phyloP scores from a whole-genome alignment of 2,329 filamentous ascomycete genomes.

The Boeremia exigua region DNA sequence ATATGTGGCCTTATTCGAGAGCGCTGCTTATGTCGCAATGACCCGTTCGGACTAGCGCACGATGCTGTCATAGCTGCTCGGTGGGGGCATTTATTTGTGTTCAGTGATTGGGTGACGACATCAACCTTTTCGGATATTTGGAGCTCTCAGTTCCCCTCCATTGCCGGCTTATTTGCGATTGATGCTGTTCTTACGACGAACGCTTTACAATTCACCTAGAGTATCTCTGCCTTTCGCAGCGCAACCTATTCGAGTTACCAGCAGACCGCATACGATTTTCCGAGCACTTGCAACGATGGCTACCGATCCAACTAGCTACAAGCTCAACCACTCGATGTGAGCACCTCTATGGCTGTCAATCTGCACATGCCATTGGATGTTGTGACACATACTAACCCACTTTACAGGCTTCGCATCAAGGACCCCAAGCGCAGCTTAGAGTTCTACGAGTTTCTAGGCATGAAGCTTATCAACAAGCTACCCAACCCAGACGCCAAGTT shows the following conservation, averaged over 20 bases:
- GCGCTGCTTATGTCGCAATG: not conserved
- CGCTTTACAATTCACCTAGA: conserved; percentile 13
- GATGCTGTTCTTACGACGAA: conserved; percentile 34
- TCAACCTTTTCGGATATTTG: conserved; percentile 46
- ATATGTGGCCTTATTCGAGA: not conserved
- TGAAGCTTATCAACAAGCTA: conserved; percentile 82
- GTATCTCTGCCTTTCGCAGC: conserved; percentile 13
- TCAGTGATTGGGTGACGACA: conserved; percentile 22
- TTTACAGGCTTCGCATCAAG: conserved; percentile 74
- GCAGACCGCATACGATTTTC: conserved; percentile 15
- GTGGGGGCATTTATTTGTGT: conserved; percentile 24
- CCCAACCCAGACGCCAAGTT: conserved; percentile 88
- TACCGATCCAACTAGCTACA: conserved; percentile 68
- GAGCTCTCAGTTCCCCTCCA: conserved; percentile 15
- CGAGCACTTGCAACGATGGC: conserved; percentile 56
- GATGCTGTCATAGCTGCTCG: conserved; percentile 19
- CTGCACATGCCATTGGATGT: conserved; percentile 8
- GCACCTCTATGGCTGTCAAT: conserved; percentile 26
- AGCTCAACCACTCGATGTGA: conserved; percentile 66
- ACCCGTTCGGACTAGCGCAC: conserved; percentile 12
- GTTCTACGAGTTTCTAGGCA: conserved; percentile 92
- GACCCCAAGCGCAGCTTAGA: conserved; percentile 84
- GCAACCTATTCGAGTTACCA: conserved; percentile 15
- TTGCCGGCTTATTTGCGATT: conserved; percentile 16
- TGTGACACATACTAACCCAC: conserved; percentile 9